Evolutionary conservation across 1,139 yeast genomes (phyloP), one percentile per base, ranked within the genome.

Genomic region (Blastobotrys apis): DNA sequence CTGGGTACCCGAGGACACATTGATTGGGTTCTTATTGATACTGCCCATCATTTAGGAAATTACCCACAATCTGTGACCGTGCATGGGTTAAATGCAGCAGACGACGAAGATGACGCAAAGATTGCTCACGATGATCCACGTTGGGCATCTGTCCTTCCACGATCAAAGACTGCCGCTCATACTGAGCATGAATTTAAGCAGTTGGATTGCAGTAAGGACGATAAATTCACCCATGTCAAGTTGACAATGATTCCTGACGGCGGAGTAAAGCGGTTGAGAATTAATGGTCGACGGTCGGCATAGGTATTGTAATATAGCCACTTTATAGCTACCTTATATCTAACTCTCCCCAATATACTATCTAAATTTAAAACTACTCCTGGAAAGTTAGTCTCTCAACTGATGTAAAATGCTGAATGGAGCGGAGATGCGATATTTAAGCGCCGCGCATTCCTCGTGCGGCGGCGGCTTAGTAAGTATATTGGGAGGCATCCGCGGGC

Each of bases 1-100:
- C 75, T 90, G 46, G 97, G 96, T 15, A 77, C 82, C 25, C 66
- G 70, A 19, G 71, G 72, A 6, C 49, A 53, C 38, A 70, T 86
- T 47, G 67, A 73, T 29, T 72, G 77, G 50, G 67, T 88, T 36
- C 73, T 84, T 2, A 76, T 90, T 30, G 97, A 90, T 64, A 90
- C 97, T 15, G 95, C 95, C 6, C 92, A 85, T 64, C 90, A 80
- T 70, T 74, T 94, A 63, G 97, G 97, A 32, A 90, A 90, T 67
- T 90, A 80, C 72, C 97, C 97, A 0, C 95, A 87, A 65, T 75
- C 73, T 55, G 65, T 88, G 49, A 71, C 75, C 42, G 69, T 88
- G 12, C 88, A 78, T 4, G 55, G 49, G 1, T 59, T 78, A 39
- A 59, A 62, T 12, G 37, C 37, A 15, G 13, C n/a, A 16, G 29